Evolutionary conservation across 352 stramenopile genomes (phyloP).

Genomic region (Saprolegnia diclina): DNA sequence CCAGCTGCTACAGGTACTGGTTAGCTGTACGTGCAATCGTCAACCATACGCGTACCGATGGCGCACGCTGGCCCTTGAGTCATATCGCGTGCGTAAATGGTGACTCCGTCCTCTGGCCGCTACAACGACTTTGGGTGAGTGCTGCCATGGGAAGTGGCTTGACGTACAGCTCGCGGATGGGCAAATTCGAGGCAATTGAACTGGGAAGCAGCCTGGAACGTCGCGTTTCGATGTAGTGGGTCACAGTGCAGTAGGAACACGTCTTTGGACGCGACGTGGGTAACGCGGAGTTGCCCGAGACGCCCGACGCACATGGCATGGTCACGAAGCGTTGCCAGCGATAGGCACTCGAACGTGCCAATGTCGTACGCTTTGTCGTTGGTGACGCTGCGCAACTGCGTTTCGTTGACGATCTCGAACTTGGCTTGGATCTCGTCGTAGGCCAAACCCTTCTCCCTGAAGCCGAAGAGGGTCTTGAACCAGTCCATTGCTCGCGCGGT

Average conservation of each 20-base stretch:
- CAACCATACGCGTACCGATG: neutral
- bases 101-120: conserved; percentile 30
- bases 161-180: conserved; percentile 9
- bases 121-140: neutral
- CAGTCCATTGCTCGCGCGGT: neutral
- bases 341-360: conserved; percentile 21
- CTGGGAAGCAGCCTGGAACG: conserved; percentile 34
- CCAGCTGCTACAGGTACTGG: conserved; percentile 21
- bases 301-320: neutral
- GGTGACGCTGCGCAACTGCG: neutral
- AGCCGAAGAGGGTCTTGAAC: conserved; percentile 17
- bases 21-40: neutral
- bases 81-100: conserved; percentile 27
- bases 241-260: conserved; percentile 21
- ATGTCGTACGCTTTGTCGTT: conserved; percentile 10
- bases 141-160: neutral
- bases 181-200: conserved; percentile 37
- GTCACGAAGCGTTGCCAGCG: conserved; percentile 1
- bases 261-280: conserved; percentile 11
- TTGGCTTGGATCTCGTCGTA: conserved; percentile 14
- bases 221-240: neutral
- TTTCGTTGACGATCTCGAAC: conserved; percentile 3
- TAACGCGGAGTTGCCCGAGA: neutral
- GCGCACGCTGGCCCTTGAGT: conserved; percentile 35
- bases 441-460: neutral